Evolutionary conservation across 306 rosid species (phyloP).

Genomic region (Castanea crenata): DNA sequence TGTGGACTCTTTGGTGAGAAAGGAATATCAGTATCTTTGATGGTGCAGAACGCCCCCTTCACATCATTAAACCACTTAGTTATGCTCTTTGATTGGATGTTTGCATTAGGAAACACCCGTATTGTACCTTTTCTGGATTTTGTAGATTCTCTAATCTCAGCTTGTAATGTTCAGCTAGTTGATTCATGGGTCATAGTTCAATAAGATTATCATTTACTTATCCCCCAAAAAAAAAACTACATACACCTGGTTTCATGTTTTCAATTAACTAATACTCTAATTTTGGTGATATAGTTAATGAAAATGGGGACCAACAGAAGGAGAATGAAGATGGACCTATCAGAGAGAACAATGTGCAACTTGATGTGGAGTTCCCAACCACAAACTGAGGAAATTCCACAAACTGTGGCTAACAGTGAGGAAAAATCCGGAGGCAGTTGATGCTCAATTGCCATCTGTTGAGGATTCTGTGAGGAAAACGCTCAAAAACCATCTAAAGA

Average conservation of each 20-base stretch:
- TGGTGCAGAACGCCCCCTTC: too few species aligned
- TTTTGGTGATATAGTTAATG: conserved; percentile 47
- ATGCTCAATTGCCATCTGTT: conserved; percentile 30
- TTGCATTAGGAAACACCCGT: too few species aligned
- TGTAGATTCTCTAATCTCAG: too few species aligned
- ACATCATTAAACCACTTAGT: too few species aligned
- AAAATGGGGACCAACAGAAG: conserved; percentile 63
- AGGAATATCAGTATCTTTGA: too few species aligned
- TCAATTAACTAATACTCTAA: neutral
- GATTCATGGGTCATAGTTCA: too few species aligned
- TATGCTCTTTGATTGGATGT: too few species aligned
- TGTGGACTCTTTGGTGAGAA: too few species aligned
- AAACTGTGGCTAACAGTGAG: conserved; percentile 18
- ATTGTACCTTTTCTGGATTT: too few species aligned
- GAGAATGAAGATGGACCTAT: conserved; percentile 27
- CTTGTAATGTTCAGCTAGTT: too few species aligned
- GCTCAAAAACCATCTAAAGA: conserved; percentile 46
- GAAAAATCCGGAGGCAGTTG: conserved; percentile 38
- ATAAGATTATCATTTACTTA: too few species aligned
- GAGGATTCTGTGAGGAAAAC: conserved; percentile 40
- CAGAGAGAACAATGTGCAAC: conserved; percentile 30
- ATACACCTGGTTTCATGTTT: neutral
- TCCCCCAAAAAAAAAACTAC: too few species aligned
- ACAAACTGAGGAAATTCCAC: conserved; percentile 26
- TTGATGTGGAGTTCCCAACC: conserved; percentile 34